phyloP scores from a whole-genome alignment of 495 filamentous ascomycete genomes.

The Penicillium malachiteum region DNA sequence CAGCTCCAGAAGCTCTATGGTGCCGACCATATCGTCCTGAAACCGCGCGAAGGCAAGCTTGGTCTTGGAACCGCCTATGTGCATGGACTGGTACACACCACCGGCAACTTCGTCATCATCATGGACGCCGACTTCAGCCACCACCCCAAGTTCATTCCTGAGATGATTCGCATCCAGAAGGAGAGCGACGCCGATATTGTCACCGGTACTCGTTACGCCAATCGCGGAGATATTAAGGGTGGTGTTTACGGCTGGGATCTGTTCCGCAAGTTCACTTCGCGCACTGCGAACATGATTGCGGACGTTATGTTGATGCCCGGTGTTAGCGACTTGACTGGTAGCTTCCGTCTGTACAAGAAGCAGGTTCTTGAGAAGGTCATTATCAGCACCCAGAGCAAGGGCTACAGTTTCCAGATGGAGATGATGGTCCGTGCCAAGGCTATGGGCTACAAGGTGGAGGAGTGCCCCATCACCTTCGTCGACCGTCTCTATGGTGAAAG shows the following conservation, averaged over 20 bases:
- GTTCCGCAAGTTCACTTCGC: conserved; percentile 88
- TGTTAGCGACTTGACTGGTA: conserved; percentile 94
- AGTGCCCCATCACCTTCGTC: conserved; percentile 95
- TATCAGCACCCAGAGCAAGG: conserved; percentile 83
- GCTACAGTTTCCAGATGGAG: conserved; percentile 99
- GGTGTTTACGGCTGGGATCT: conserved; percentile 98
- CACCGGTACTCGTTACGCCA: conserved; percentile 90
- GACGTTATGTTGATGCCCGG: conserved; percentile 91
- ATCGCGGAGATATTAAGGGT: conserved; percentile 58
- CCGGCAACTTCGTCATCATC: conserved; percentile 95
- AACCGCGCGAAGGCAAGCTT: conserved; percentile 87
- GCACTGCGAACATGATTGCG: conserved; percentile 90
- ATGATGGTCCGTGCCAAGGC: conserved; percentile 91
- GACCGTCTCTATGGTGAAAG: conserved; percentile 94
- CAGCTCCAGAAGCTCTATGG: conserved; percentile 85
- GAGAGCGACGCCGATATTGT: conserved; percentile 85
- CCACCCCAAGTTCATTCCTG: conserved; percentile 93
- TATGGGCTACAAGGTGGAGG: conserved; percentile 84
- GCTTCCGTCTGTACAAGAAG: conserved; percentile 93
- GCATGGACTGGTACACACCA: conserved; percentile 82
- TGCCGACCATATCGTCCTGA: conserved; percentile 72
- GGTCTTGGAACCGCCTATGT: conserved; percentile 97
- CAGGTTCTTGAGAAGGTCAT: conserved; percentile 83
- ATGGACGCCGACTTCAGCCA: conserved; percentile 99
- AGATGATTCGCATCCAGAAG: conserved; percentile 78